Evolutionary conservation across 768 basidiomycete genomes (phyloP).

Genomic region (Termitomyces sp.): DNA sequence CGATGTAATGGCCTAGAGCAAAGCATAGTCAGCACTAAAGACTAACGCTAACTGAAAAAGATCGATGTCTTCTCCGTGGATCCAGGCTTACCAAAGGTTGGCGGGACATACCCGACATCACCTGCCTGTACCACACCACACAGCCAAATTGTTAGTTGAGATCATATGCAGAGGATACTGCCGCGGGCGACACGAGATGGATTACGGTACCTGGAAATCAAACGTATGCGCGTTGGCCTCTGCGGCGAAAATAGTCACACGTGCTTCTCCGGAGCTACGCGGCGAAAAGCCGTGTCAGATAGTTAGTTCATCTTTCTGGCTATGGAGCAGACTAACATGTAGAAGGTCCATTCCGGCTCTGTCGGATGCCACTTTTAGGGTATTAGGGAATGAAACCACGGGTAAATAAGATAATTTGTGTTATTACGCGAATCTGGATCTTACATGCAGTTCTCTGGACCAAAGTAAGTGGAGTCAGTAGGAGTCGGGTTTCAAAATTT

Average conservation of each 20-base stretch:
- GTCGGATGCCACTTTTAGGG: slow-evolving; percentile 62
- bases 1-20: slow-evolving; percentile 66
- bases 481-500: too few species aligned
- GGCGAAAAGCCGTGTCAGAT: background rate
- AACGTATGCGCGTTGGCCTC: slow-evolving; percentile 48
- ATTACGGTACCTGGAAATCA: slow-evolving; percentile 4
- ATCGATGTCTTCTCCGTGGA: background rate
- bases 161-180: background rate
- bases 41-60: background rate
- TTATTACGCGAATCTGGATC: slow-evolving; percentile 6
- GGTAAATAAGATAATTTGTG: too few species aligned
- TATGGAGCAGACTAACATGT: slow-evolving; percentile 34
- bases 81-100: slow-evolving; percentile 24
- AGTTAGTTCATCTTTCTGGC: background rate
- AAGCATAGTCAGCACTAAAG: background rate
- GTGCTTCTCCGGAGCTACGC: slow-evolving; percentile 28
- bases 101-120: slow-evolving; percentile 35
- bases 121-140: slow-evolving; percentile 26
- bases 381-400: background rate
- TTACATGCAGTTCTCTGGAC: slow-evolving; percentile 49
- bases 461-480: background rate
- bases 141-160: background rate
- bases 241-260: slow-evolving; percentile 46
- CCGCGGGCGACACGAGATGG: background rate
- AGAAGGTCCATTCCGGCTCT: slow-evolving; percentile 61